Evolutionary conservation across 176 grass and related monocot species (phyloP).

Genomic region (Typha latifolia): DNA sequence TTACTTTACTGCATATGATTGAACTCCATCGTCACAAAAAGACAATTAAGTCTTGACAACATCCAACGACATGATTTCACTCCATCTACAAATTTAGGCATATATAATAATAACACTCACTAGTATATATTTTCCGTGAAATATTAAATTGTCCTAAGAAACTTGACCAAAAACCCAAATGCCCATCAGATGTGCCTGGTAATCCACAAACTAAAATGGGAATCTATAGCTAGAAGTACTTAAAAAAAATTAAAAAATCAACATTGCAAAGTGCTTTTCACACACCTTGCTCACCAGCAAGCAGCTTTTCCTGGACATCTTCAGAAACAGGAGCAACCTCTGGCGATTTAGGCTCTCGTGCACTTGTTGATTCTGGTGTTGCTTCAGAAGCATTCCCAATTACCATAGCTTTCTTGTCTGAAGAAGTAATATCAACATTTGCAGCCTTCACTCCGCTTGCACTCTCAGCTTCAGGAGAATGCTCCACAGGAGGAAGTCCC

Average conservation of each 20-base stretch:
- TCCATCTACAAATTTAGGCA: too few relatives aligned
- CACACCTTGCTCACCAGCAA: slow-evolving; percentile 60
- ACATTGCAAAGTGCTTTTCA: slow-evolving; percentile 12
- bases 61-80: too few relatives aligned
- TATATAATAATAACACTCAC: too few relatives aligned
- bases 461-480: slow-evolving; percentile 44
- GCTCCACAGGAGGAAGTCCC: slow-evolving; percentile 36
- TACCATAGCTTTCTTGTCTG: slow-evolving; percentile 35
- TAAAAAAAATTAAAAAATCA: slow-evolving; percentile 31
- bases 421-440: slow-evolving; percentile 36
- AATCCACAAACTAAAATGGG: not conserved
- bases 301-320: slow-evolving; percentile 49
- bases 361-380: slow-evolving; percentile 36
- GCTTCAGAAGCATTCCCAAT: slow-evolving; percentile 45
- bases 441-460: slow-evolving; percentile 36
- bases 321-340: slow-evolving; percentile 40
- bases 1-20: too few relatives aligned
- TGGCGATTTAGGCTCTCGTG: slow-evolving; percentile 41
- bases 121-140: too few relatives aligned
- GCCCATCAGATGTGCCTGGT: not conserved
- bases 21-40: too few relatives aligned
- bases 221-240: slow-evolving; percentile 8
- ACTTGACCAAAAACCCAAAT: not conserved
- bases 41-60: too few relatives aligned
- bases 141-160: too few relatives aligned